Base-by-base conservation (phyloP, 805 yeast genomes). In the Metschnikowia orientalis region DNA sequence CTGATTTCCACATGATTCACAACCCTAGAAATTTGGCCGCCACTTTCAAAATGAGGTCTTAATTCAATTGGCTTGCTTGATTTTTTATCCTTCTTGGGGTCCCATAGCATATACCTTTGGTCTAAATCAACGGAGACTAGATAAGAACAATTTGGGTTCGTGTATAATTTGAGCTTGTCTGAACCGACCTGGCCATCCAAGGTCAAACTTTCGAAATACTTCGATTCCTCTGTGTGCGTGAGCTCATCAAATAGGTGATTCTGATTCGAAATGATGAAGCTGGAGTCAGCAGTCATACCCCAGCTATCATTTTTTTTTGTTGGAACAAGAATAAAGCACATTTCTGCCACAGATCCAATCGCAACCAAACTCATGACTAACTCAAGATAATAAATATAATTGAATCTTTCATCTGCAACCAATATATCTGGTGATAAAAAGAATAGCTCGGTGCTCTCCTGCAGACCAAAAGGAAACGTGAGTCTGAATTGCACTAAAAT, bases 41-140 rank as follows among this genome's bases (percentile, higher is more conserved):
- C 16, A 9, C 21, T 16, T 28, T 59, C 32, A 69, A 79, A 30
- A 59, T 16, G 21, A 6, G 26, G 32, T 12, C 10, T 17, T 6
- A 29, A 16, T 11, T 29, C 32, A 17, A 17, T 29, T 8, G 32
- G 26, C 4, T 8, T 9, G 5, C 17, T 16, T 12, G 10, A 4
- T n/a, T 11, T 11, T 16, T 2, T 11, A 17, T 12, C 19, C 9
- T 17, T 29, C 20, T 22, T 29, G 3, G 88, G 88, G 0, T 84
- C 79, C 94, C 94, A 85, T 8, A 84, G 74, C 19, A 76, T 54
- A 4, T 85, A 68, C 38, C 69, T 73, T 45, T 81, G 88, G 47
- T 85, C 94, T 50, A 86, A 60, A 4, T 89, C 90, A 17, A 81
- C 71, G 1, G 83, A 70, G 0, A 84, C 77, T 15, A 83, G 67